Base-by-base conservation (phyloP, 1,284 basidiomycete species). In the Ceratobasidium sp. region DNA sequence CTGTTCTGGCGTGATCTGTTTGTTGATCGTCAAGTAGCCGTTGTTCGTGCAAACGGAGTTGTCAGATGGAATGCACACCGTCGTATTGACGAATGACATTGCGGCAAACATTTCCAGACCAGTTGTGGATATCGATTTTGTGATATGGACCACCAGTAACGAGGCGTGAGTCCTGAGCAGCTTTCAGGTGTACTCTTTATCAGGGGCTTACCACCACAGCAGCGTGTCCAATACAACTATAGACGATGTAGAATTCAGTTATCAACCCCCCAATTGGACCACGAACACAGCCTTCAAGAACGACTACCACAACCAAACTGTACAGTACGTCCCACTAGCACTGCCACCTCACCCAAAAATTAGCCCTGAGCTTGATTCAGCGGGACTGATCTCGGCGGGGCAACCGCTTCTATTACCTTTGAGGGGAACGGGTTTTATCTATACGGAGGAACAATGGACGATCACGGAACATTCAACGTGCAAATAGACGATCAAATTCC, bases 71-170 rank as follows among this genome's bases (percentile, higher is more conserved):
- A 15, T 67, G 29, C 65, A 67, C 51, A 67, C 65, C 6, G 65
- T 67, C 6, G 33, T 56, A 14, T 45, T 67, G 31, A 54, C 65
- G 9, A 67, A 67, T 50, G 50, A 72, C 15, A 22, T 24, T 15
- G 67, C 54, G 17, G 9, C 44, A 1, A 45, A 60, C 45, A 50
- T 54, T 27, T 24, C 41, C 3, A 36, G 47, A 11, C 67, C 67
- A 22, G 59, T 41, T 22, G 67, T 71, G 17, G 67, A 71, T 17
- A 60, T 71, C 17, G 67, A 71, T 50, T 60, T 60, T 31, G 50
- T 71, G 22, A 71, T 54, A 27, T 71, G 67, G 67, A 71, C 67
- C n/a, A 59, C 54, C 24, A 60, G 60, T 33, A 41, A 71, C 33
- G 36, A 3, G 5, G 45, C 56, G 67, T 71, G 59, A 17, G 67